phyloP scores from a whole-genome alignment of 345 rosid genomes.

The Corymbia maculata region DNA sequence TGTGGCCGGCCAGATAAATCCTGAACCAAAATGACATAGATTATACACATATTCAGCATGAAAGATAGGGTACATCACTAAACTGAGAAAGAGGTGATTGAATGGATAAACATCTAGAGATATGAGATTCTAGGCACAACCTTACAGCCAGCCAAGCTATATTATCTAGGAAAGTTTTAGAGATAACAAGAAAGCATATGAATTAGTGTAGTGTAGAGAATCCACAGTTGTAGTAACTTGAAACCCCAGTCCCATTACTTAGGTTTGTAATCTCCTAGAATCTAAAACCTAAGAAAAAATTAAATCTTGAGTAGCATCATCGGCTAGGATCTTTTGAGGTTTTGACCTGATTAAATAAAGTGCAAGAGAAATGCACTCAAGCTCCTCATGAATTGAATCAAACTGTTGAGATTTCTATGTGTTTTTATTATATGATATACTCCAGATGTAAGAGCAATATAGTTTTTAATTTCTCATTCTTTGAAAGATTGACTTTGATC shows the following conservation, averaged over 20 bases:
- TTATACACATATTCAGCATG: background rate
- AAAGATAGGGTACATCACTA: background rate
- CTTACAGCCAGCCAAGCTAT: background rate
- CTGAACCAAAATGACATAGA: constrained; percentile 18
- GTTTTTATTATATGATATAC: background rate
- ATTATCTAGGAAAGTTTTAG: background rate
- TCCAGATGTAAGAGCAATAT: background rate
- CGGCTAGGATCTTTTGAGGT: background rate
- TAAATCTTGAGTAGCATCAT: background rate
- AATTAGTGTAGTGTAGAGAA: background rate
- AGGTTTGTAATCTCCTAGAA: background rate
- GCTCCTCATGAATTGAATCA: background rate
- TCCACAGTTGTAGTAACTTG: background rate
- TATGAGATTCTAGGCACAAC: background rate
- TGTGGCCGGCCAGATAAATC: constrained; percentile 86
- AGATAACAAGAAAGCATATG: background rate
- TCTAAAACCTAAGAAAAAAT: background rate
- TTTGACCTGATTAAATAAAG: background rate
- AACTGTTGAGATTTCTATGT: background rate
- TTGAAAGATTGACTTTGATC: background rate
- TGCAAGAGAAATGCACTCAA: background rate
- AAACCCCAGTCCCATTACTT: background rate
- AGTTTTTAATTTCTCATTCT: background rate
- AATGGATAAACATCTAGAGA: background rate
- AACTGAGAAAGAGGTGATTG: background rate